phyloP scores from a whole-genome alignment of 1,284 basidiomycete genomes.

The Ceratobasidium sp. region DNA sequence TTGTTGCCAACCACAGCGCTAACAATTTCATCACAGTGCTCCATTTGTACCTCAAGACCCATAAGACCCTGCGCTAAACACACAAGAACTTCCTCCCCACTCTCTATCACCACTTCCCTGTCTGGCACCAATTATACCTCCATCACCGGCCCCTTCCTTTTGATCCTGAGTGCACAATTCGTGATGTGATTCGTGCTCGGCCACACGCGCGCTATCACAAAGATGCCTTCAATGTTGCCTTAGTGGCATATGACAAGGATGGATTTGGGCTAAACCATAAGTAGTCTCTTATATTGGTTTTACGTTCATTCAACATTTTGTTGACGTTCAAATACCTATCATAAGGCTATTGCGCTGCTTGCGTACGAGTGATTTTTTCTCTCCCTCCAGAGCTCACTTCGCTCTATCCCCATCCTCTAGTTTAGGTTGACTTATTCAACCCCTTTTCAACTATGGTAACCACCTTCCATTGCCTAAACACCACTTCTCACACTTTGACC shows the following conservation, averaged over 20 bases:
- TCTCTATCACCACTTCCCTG: background rate
- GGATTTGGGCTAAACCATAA: conserved; percentile 42
- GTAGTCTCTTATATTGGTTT: too few relatives aligned
- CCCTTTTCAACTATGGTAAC: background rate
- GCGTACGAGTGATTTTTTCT: conserved; percentile 19
- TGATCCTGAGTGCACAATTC: background rate
- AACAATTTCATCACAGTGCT: background rate
- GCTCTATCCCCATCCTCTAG: conserved; percentile 14
- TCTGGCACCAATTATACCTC: conserved; percentile 33
- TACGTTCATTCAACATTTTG: too few relatives aligned
- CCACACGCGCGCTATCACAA: conserved; percentile 49
- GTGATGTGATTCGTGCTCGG: conserved; percentile 24
- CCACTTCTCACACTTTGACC: background rate
- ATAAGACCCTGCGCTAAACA: background rate
- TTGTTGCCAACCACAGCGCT: background rate
- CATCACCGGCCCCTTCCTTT: conserved; percentile 14
- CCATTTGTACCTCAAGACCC: background rate
- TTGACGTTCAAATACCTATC: too few relatives aligned
- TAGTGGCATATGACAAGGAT: background rate
- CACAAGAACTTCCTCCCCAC: background rate
- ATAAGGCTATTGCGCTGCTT: conserved; percentile 31
- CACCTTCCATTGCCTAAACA: background rate
- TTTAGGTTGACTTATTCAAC: conserved; percentile 22
- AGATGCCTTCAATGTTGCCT: background rate
- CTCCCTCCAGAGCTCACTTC: background rate